Conservation (phyloP, 139 green algal genomes). For the Edaphochlamys debaryana region DNA sequence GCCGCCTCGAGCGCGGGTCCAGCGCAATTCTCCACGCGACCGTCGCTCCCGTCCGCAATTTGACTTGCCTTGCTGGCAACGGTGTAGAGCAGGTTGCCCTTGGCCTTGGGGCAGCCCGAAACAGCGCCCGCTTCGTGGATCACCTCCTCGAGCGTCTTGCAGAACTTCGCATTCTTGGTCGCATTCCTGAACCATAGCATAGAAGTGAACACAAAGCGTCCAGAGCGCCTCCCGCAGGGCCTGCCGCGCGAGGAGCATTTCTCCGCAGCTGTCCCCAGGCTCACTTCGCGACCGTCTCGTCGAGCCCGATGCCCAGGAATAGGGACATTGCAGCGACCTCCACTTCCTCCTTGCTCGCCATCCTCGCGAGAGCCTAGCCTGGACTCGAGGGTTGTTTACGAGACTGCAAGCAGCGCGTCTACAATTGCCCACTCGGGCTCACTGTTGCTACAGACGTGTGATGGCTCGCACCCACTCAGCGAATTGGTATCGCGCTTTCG, state of each 20-base stretch:
- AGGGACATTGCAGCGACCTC: slow-evolving; percentile 57
- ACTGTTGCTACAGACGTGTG: no score
- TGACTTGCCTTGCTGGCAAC: slow-evolving; percentile 77
- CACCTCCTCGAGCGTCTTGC: slow-evolving; percentile 72
- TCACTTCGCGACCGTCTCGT: slow-evolving; percentile 77
- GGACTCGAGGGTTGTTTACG: no score
- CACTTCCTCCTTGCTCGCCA: slow-evolving; percentile 48
- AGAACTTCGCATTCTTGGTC: slow-evolving; percentile 84
- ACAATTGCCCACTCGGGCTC: no score
- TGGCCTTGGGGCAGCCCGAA: slow-evolving; percentile 75
- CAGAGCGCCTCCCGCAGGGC: not conserved
- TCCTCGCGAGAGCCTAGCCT: no score
- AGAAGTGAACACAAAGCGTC: not conserved
- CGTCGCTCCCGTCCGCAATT: no score
- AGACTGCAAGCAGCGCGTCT: no score
- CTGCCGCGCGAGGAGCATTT: not conserved
- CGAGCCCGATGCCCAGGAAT: slow-evolving; percentile 77
- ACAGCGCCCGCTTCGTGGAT: slow-evolving; percentile 76
- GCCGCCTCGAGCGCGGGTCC: no score
- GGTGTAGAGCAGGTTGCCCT: slow-evolving; percentile 85
- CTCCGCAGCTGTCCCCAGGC: slow-evolving; percentile 6
- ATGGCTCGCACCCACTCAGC: no score
- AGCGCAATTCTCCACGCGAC: no score
- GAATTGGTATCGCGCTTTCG: no score
- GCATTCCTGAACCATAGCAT: slow-evolving; percentile 61